Percentiles rank a stretch among this genome's conserved stretches.
Conservation (phyloP, 1,284 basidiomycete species). For the Schizophyllum amplum region DNA sequence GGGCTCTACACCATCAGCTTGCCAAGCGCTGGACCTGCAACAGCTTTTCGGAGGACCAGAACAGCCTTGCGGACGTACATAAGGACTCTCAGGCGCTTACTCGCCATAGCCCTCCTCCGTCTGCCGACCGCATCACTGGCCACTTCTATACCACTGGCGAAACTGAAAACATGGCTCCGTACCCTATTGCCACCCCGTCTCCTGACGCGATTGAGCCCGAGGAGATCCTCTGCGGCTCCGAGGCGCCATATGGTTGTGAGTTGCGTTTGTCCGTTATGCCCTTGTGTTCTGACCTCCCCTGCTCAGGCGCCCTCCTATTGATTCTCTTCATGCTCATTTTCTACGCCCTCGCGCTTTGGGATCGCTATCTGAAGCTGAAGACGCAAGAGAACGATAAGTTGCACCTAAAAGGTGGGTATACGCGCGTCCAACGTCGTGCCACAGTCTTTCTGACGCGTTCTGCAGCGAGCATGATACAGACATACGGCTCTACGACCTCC, state of each 20-base stretch:
- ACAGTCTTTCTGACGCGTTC: neutral
- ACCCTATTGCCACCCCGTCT: neutral
- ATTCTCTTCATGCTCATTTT: constrained; percentile 3
- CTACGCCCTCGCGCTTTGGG: constrained; percentile 5
- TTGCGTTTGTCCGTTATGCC: neutral
- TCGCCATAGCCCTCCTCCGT: neutral
- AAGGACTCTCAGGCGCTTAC: neutral
- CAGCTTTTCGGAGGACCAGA: too few relatives aligned
- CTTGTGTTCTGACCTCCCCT: neutral
- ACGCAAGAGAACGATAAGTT: neutral
- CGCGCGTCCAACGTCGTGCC: neutral
- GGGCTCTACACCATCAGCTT: neutral
- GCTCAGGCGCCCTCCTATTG: neutral
- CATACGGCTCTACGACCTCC: neutral
- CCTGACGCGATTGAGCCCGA: neutral
- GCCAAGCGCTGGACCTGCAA: neutral
- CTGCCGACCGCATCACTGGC: neutral
- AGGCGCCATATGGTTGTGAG: neutral
- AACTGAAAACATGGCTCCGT: neutral
- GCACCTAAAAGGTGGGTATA: neutral
- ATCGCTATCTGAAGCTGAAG: constrained; percentile 1
- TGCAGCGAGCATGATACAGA: neutral
- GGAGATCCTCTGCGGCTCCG: neutral
- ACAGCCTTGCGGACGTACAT: neutral
- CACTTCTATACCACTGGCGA: neutral